phyloP scores from a whole-genome alignment of 768 basidiomycete species.

The Jaapia argillacea region DNA sequence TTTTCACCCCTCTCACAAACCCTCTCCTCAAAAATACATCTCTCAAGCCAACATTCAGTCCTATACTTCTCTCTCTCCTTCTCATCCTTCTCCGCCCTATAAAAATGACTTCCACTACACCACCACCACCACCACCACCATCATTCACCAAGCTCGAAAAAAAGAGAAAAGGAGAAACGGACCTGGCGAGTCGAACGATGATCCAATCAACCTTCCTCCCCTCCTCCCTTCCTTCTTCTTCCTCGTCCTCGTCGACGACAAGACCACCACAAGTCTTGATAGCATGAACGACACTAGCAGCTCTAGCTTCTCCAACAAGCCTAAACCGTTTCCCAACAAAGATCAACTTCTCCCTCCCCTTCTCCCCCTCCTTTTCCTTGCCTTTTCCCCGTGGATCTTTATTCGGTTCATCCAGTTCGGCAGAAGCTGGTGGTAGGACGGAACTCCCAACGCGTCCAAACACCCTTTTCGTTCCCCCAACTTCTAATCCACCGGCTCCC shows the following conservation, averaged over 20 bases:
- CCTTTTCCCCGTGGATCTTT: neutral
- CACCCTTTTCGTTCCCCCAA: too few relatives aligned
- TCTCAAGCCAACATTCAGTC: conserved; percentile 93
- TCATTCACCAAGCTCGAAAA: neutral
- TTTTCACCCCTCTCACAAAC: conserved; percentile 61
- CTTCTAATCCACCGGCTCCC: neutral
- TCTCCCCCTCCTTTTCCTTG: conserved; percentile 9
- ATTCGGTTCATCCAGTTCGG: neutral
- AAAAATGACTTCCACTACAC: conserved; percentile 64
- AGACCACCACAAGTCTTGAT: conserved; percentile 51
- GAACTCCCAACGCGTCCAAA: neutral
- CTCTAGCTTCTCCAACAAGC: conserved; percentile 59
- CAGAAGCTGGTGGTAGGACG: neutral
- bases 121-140: too few relatives aligned
- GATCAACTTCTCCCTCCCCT: conserved; percentile 16
- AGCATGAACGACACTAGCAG: conserved; percentile 43
- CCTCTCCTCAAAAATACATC: conserved; percentile 68
- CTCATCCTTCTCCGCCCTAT: conserved; percentile 41
- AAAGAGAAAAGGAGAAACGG: conserved; percentile 11
- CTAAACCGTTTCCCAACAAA: conserved; percentile 51
- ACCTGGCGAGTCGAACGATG: conserved; percentile 71
- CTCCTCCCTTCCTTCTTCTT: too few relatives aligned
- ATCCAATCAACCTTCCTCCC: conserved; percentile 55
- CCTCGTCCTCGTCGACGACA: conserved; percentile 25
- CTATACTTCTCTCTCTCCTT: conserved; percentile 46